Conservation (phyloP, 129 eudicot genomes). For the Erigeron canadensis region DNA sequence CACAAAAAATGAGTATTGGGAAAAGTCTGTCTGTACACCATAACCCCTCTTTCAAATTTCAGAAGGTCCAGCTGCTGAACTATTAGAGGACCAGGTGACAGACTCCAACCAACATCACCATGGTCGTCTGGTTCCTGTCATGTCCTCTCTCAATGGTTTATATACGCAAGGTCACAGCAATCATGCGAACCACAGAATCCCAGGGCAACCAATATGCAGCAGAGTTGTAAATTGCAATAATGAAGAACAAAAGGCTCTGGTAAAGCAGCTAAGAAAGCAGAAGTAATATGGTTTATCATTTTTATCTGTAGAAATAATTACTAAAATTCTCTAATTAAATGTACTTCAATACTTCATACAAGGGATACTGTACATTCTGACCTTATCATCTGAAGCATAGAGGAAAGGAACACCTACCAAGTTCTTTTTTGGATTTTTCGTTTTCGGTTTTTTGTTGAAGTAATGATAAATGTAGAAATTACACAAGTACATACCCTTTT, state of each 20-base stretch:
- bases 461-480: constrained; percentile 4
- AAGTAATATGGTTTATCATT: not conserved
- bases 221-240: not conserved
- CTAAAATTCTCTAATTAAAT: not conserved
- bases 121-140: too few relatives aligned
- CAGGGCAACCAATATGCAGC: not conserved
- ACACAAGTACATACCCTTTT: not conserved
- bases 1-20: too few relatives aligned
- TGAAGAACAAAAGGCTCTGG: not conserved
- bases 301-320: not conserved
- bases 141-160: too few relatives aligned
- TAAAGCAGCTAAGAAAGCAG: not conserved
- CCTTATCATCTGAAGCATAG: not conserved
- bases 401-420: not conserved
- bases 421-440: not conserved
- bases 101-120: too few relatives aligned
- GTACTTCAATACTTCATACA: not conserved
- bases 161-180: too few relatives aligned
- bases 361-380: constrained; percentile 7
- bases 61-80: too few relatives aligned
- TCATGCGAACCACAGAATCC: too few relatives aligned
- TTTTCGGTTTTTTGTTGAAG: not conserved
- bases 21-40: too few relatives aligned
- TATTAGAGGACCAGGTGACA: too few relatives aligned
- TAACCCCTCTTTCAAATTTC: too few relatives aligned